Evolutionary conservation across 805 yeast genomes (phyloP).

Genomic region (fission yeast (Schizosaccharomyces pombe)): DNA sequence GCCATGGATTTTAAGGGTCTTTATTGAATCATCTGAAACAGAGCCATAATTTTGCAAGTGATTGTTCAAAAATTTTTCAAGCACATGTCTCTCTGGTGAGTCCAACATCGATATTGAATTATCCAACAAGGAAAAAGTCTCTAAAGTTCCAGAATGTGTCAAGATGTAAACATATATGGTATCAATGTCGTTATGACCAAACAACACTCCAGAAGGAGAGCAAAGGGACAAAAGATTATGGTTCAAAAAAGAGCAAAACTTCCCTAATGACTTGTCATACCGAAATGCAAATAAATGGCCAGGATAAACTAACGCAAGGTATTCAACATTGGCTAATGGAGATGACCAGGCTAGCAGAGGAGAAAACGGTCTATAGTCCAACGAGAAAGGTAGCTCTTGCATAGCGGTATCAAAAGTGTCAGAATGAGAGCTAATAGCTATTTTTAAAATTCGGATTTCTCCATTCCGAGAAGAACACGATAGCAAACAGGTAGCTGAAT

Average conservation of each 20-base stretch:
- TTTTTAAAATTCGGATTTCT: background rate
- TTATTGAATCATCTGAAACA: background rate
- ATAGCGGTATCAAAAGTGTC: too few species aligned
- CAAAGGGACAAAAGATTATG: background rate
- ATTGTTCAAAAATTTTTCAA: background rate
- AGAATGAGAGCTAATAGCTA: too few species aligned
- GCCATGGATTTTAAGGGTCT: background rate
- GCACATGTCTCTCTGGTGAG: background rate
- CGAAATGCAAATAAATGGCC: background rate
- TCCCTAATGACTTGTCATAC: background rate
- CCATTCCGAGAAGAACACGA: background rate
- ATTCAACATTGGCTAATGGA: background rate
- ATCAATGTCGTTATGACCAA: background rate
- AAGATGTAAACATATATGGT: background rate
- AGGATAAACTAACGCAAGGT: background rate
- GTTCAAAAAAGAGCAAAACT: background rate
- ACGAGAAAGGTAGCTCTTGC: too few species aligned
- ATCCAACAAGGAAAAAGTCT: background rate
- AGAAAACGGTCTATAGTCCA: background rate
- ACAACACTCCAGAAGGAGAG: background rate
- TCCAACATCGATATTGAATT: background rate
- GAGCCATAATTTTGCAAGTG: background rate
- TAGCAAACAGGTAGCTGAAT: background rate
- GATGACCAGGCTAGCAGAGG: background rate
- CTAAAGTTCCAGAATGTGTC: background rate